Conservation (phyloP, 2,329 filamentous ascomycete genomes). For the Zarea fungicola region DNA sequence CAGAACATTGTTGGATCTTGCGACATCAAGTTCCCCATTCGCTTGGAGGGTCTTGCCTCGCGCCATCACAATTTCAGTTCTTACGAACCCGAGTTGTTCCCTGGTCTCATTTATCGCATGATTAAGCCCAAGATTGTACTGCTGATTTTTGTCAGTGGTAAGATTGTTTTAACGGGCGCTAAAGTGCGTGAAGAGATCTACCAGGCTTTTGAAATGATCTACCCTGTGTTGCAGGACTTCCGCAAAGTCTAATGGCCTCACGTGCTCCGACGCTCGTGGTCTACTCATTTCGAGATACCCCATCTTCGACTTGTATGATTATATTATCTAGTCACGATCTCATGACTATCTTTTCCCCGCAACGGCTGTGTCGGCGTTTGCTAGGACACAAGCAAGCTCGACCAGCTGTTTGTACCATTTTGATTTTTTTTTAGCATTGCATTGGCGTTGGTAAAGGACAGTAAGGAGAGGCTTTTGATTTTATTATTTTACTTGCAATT, state of each 20-base stretch:
- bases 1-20: constrained; percentile 99
- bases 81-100: constrained; percentile 97
- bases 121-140: constrained; percentile 99
- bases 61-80: constrained; percentile 99
- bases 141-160: constrained; percentile 95
- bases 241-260: constrained; percentile 45
- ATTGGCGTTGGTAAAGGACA: constrained; percentile 48
- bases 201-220: constrained; percentile 94
- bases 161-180: constrained; percentile 95
- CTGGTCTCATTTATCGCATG: constrained; percentile 99
- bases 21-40: constrained; percentile 99
- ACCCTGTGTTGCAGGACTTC: constrained; percentile 80
- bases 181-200: constrained; percentile 99
- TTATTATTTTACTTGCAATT: constrained; percentile 23
- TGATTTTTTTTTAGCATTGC: constrained; percentile 45
- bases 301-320: constrained; percentile 35
- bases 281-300: not conserved
- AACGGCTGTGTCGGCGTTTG: constrained; percentile 15
- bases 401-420: constrained; percentile 33
- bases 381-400: constrained; percentile 21
- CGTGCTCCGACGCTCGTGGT: not conserved
- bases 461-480: constrained; percentile 23
- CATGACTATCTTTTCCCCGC: constrained; percentile 33
- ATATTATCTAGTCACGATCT: constrained; percentile 42
- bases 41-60: constrained; percentile 88